Evolutionary conservation across 441 rosid species (phyloP).

Genomic region (Corymbia calophylla): DNA sequence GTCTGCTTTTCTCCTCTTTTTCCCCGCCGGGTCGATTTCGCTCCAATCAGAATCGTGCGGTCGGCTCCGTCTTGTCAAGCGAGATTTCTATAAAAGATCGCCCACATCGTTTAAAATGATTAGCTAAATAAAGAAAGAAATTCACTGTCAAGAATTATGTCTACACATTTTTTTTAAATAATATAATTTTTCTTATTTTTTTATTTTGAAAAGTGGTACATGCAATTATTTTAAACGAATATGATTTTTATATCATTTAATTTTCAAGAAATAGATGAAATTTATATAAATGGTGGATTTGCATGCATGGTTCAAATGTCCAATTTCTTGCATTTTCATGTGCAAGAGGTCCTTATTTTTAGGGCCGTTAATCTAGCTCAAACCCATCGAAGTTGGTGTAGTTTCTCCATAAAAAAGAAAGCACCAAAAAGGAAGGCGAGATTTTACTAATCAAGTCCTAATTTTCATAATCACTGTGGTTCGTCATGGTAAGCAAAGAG

Average conservation of each 20-base stretch:
- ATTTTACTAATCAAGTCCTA: neutral
- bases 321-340: neutral
- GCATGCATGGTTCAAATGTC: neutral
- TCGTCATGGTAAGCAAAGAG: too few species aligned
- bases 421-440: neutral
- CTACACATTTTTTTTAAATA: too few species aligned
- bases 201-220: too few species aligned
- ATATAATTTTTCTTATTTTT: too few species aligned
- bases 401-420: neutral
- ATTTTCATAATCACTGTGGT: neutral
- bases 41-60: neutral
- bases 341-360: neutral
- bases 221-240: too few species aligned
- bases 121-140: too few species aligned
- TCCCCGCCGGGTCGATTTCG: neutral
- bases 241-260: fast-evolving
- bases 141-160: too few species aligned
- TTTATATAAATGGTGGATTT: neutral
- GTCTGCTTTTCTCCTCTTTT: neutral
- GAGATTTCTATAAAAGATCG: neutral
- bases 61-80: too few species aligned
- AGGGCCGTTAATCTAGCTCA: neutral
- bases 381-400: neutral
- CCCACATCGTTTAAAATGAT: too few species aligned
- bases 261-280: fast-evolving